phyloP scores from a whole-genome alignment of 768 basidiomycete genomes.

The Exidia glandulosa region DNA sequence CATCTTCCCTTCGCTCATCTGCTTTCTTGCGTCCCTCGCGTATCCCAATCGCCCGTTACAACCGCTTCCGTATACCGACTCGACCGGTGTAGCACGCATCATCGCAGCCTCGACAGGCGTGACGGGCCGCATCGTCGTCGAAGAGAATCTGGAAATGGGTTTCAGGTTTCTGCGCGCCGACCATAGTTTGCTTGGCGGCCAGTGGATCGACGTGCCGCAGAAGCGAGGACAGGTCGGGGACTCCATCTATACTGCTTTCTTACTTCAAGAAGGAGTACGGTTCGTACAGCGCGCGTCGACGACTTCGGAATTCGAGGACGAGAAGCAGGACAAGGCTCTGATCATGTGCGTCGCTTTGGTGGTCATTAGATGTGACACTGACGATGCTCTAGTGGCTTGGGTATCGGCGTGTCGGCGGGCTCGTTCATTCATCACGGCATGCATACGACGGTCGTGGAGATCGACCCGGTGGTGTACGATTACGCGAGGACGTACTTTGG shows the following conservation, averaged over 20 bases:
- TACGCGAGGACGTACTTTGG: conserved; percentile 74
- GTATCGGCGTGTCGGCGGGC: conserved; percentile 70
- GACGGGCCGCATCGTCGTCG: conserved; percentile 81
- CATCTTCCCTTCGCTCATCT: conserved; percentile 1
- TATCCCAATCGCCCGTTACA: conserved; percentile 42
- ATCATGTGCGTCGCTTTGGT: conserved; percentile 46
- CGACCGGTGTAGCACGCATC: conserved; percentile 46
- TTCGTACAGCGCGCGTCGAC: conserved; percentile 42
- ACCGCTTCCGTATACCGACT: conserved; percentile 40
- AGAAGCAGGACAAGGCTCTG: conserved; percentile 41
- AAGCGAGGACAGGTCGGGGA: conserved; percentile 42
- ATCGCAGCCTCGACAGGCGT: conserved; percentile 54
- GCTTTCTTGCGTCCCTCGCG: conserved; percentile 13
- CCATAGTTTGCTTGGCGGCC: conserved; percentile 49
- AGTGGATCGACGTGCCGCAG: conserved; percentile 66
- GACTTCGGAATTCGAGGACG: conserved; percentile 13
- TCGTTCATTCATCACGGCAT: conserved; percentile 61
- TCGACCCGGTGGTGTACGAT: conserved; percentile 82
- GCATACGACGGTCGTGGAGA: conserved; percentile 77
- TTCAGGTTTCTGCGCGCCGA: conserved; percentile 40
- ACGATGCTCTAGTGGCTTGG: conserved; percentile 58
- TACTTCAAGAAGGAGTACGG: conserved; percentile 76
- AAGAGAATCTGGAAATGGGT: conserved; percentile 37
- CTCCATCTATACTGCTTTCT: conserved; percentile 75
- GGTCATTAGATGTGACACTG: conserved; percentile 6